These are phyloP conservation scores for Termitomyces sp. DNA, from an alignment of 768 basidiomycete genomes.

Conservation along the genomic window DNA sequence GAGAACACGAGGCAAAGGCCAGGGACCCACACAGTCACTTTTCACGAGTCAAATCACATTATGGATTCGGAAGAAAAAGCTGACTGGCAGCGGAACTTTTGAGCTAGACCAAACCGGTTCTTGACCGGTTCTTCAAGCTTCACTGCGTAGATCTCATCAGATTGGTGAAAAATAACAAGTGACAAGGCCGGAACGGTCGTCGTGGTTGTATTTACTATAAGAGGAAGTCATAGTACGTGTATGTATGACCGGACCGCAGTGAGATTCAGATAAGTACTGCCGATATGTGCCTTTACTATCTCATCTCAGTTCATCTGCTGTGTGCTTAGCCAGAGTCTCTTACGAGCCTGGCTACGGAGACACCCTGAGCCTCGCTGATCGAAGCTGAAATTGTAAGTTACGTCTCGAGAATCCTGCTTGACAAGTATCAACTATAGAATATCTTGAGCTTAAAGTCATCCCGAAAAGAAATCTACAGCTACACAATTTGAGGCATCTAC, in stretches of 20 bases:
- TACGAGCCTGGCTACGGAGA: not conserved
- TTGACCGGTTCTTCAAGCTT: too few relatives aligned
- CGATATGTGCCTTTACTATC: too few relatives aligned
- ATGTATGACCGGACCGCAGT: too few relatives aligned
- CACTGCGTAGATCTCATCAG: too few relatives aligned
- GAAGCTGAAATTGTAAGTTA: too few relatives aligned
- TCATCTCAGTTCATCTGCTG: not conserved
- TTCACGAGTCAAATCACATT: not conserved
- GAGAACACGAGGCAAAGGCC: constrained; percentile 37
- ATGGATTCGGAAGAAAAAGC: not conserved
- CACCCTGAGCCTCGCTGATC: too few relatives aligned
- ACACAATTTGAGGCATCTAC: not conserved
- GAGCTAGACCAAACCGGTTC: constrained; percentile 25
- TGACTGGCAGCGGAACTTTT: constrained; percentile 5
- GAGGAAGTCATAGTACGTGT: too few relatives aligned
- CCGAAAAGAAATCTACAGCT: not conserved
- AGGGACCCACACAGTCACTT: not conserved
- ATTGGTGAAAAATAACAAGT: too few relatives aligned
- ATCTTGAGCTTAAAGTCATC: not conserved
- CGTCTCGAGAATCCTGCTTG: not conserved
- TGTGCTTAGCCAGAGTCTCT: not conserved
- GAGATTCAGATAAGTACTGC: too few relatives aligned
- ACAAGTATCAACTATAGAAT: not conserved
- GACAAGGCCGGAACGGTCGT: too few relatives aligned
- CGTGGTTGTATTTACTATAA: too few relatives aligned